Evolutionary conservation across 129 eudicot species (phyloP).

Genomic region (sunflower (Helianthus annuus)): DNA sequence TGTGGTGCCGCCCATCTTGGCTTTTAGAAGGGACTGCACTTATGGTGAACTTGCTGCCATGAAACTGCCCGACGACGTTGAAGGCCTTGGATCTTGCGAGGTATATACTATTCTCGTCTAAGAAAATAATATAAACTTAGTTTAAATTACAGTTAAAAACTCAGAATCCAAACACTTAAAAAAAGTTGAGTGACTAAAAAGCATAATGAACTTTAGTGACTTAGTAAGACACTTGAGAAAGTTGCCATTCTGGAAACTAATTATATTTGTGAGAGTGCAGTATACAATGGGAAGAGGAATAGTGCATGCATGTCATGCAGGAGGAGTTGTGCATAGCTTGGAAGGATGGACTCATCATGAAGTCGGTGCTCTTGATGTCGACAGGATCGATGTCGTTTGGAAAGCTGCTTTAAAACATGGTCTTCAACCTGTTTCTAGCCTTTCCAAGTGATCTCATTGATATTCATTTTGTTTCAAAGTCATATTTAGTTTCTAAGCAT

Average conservation of each 20-base stretch:
- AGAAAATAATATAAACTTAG: too few species aligned
- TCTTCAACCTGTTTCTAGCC: slow-evolving; percentile 59
- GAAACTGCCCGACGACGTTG: slow-evolving; percentile 76
- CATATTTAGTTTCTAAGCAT: too few species aligned
- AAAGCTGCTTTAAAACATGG: slow-evolving; percentile 91
- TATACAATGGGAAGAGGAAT: slow-evolving; percentile 96
- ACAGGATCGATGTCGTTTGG: slow-evolving; percentile 86
- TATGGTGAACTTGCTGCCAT: slow-evolving; percentile 97
- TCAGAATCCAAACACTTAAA: too few species aligned
- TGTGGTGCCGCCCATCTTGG: slow-evolving; percentile 81
- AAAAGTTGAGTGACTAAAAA: too few species aligned
- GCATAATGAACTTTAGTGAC: too few species aligned
- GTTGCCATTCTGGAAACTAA: not conserved
- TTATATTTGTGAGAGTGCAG: slow-evolving; percentile 34
- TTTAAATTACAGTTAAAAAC: too few species aligned
- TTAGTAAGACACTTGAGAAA: too few species aligned
- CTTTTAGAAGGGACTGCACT: slow-evolving; percentile 80
- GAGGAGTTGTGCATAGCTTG: slow-evolving; percentile 83
- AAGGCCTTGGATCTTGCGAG: slow-evolving; percentile 90
- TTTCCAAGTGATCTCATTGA: slow-evolving; percentile 64
- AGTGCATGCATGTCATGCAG: slow-evolving; percentile 98
- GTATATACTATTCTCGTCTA: slow-evolving; percentile 29
- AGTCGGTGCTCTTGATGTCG: slow-evolving; percentile 96
- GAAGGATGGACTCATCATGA: slow-evolving; percentile 99
- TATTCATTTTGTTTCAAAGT: slow-evolving; percentile 49